Evolutionary conservation across 805 yeast species (phyloP).

Genomic region (Candida maris): DNA sequence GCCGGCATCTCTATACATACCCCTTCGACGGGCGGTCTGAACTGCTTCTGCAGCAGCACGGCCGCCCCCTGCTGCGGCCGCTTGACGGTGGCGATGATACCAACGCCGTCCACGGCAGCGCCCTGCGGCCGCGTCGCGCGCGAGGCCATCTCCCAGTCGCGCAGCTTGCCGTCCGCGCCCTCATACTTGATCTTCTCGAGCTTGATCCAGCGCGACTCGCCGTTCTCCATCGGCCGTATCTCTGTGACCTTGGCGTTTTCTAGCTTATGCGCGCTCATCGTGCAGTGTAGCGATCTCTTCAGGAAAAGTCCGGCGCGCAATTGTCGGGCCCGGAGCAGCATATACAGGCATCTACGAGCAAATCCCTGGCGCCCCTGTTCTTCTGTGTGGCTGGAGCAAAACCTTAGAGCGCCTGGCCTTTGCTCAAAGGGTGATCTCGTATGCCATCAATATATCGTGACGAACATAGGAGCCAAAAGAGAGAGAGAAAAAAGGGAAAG

Average conservation of each 20-base stretch:
- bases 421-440: no score
- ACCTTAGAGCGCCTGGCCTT: no score
- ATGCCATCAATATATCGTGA: no score
- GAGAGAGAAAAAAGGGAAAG: no score
- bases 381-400: no score
- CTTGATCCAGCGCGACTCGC: conserved; percentile 64
- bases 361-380: no score
- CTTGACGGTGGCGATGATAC: conserved; percentile 70
- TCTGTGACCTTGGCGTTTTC: conserved; percentile 28
- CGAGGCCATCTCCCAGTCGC: conserved; percentile 91
- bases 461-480: no score
- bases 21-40: conserved; percentile 86
- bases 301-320: neutral
- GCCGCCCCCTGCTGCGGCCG: conserved; percentile 38
- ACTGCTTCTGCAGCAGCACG: conserved; percentile 80
- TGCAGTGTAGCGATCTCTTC: conserved; percentile 4
- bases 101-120: conserved; percentile 82
- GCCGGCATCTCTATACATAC: conserved; percentile 95
- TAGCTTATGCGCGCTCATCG: conserved; percentile 17
- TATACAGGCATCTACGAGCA: no score
- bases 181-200: conserved; percentile 61
- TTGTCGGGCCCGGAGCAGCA: no score
- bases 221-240: conserved; percentile 30
- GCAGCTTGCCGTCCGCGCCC: conserved; percentile 65
- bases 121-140: conserved; percentile 67